Percentiles rank a stretch among this genome's conserved stretches.
phyloP scores from a whole-genome alignment of 2,329 filamentous ascomycete species.

The Neofusicoccum kwambonambiense region DNA sequence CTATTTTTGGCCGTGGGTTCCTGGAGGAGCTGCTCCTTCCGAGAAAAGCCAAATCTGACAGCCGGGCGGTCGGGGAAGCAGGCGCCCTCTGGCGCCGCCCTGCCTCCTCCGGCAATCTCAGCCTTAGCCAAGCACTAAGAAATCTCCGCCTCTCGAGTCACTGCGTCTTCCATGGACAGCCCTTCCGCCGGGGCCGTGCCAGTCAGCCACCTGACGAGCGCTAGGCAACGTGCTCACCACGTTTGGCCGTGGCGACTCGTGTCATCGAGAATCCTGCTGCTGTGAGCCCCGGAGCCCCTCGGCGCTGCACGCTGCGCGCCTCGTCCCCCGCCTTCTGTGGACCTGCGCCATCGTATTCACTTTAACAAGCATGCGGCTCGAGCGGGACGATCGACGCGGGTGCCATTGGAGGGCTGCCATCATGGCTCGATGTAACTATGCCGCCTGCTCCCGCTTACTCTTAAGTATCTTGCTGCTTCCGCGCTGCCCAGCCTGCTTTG shows the following conservation, averaged over 20 bases:
- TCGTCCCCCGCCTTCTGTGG: not conserved
- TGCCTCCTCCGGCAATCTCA: not conserved
- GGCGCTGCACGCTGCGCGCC: not conserved
- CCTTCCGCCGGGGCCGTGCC: not conserved
- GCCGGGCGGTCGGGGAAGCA: not conserved
- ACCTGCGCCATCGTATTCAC: constrained; percentile 5
- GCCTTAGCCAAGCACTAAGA: not conserved
- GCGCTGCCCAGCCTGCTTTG: not conserved
- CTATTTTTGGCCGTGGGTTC: constrained; percentile 2
- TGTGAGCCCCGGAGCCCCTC: not conserved
- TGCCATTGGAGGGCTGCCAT: not conserved
- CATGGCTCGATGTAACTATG: constrained; percentile 2
- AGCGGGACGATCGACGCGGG: constrained; percentile 1
- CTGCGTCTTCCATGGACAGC: not conserved
- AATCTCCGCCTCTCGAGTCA: not conserved
- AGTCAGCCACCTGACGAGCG: not conserved
- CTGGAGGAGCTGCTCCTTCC: not conserved
- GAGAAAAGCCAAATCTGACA: not conserved
- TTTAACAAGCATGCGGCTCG: constrained; percentile 10
- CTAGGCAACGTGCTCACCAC: not conserved
- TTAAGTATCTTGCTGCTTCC: not conserved
- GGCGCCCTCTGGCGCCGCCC: not conserved
- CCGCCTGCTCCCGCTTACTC: not conserved
- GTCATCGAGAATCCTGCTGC: constrained; percentile 1
- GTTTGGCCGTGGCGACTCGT: not conserved